A percentile compares a stretch with the other conserved stretches of the same genome.
Conservation (phyloP, 1,284 basidiomycete genomes). For the Rhodotorula glutinis region DNA sequence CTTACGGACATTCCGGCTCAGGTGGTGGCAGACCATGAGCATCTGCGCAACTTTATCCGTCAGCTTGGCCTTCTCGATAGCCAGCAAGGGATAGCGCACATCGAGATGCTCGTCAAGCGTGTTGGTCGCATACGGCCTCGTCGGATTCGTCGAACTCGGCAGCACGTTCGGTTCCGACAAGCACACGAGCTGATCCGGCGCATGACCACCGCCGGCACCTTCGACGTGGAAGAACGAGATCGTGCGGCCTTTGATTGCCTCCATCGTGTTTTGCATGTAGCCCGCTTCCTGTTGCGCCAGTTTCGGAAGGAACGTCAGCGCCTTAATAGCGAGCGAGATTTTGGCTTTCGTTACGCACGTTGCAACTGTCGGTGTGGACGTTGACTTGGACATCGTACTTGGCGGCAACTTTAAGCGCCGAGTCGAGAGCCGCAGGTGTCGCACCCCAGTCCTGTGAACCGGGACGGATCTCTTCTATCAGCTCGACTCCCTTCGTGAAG, state of each 20-base stretch:
- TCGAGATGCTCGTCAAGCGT: slow-evolving; percentile 97
- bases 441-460: slow-evolving; percentile 77
- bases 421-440: slow-evolving; percentile 79
- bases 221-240: slow-evolving; percentile 94
- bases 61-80: background rate
- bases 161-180: slow-evolving; percentile 77
- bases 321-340: too few species aligned
- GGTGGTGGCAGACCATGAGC: slow-evolving; percentile 92
- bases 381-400: slow-evolving; percentile 91
- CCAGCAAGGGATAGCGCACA: slow-evolving; percentile 53
- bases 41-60: slow-evolving; percentile 58
- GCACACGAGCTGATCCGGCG: slow-evolving; percentile 82
- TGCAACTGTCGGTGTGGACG: slow-evolving; percentile 87
- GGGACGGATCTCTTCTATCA: background rate
- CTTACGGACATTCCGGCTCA: slow-evolving; percentile 69
- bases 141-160: slow-evolving; percentile 97
- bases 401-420: slow-evolving; percentile 77
- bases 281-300: slow-evolving; percentile 63
- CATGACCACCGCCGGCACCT: slow-evolving; percentile 69
- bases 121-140: slow-evolving; percentile 84
- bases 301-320: too few species aligned
- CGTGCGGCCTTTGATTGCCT: slow-evolving; percentile 82
- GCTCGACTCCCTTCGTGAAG: background rate
- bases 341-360: slow-evolving; percentile 47
- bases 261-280: slow-evolving; percentile 86